phyloP scores from a whole-genome alignment of 306 rosid genomes.

The Cyclanthera cordifolia region DNA sequence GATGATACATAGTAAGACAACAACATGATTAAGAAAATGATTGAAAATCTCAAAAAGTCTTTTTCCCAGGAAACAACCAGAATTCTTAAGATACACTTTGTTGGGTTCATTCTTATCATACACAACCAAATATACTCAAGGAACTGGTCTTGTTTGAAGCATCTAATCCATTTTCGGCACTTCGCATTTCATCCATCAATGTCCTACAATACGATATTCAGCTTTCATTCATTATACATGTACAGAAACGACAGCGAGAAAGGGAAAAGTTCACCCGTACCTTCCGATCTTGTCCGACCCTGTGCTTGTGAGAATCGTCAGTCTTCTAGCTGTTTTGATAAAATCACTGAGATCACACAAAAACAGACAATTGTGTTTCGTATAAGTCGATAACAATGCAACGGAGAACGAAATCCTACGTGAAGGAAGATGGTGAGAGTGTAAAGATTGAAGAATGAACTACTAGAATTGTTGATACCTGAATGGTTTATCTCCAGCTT shows the following conservation, averaged over 20 bases:
- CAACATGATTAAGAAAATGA: neutral
- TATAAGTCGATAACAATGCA: too few species aligned
- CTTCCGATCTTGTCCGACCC: slow-evolving; percentile 41
- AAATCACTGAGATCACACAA: slow-evolving; percentile 52
- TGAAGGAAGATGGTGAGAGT: neutral
- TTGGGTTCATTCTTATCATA: neutral
- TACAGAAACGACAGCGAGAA: neutral
- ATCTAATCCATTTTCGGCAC: slow-evolving; percentile 49
- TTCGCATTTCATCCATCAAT: slow-evolving; percentile 48
- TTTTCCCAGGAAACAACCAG: slow-evolving; percentile 6
- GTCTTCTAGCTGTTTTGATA: slow-evolving; percentile 62
- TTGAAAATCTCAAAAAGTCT: neutral
- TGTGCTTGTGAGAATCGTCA: slow-evolving; percentile 54
- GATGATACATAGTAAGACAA: neutral
- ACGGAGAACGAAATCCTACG: neutral
- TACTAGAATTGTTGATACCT: slow-evolving; percentile 28
- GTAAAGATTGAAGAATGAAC: neutral
- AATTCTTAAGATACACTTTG: neutral
- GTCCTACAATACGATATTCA: slow-evolving; percentile 32
- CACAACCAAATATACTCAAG: slow-evolving; percentile 51
- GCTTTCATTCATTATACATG: neutral
- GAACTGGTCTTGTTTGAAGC: slow-evolving; percentile 73
- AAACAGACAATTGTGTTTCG: neutral
- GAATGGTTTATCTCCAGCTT: slow-evolving; percentile 81
- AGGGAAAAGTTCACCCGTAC: slow-evolving; percentile 20